Evolutionary conservation across 257 asterid species (phyloP), one percentile per base, ranked within the genome.

Genomic region (Solanum corneliomulleri): DNA sequence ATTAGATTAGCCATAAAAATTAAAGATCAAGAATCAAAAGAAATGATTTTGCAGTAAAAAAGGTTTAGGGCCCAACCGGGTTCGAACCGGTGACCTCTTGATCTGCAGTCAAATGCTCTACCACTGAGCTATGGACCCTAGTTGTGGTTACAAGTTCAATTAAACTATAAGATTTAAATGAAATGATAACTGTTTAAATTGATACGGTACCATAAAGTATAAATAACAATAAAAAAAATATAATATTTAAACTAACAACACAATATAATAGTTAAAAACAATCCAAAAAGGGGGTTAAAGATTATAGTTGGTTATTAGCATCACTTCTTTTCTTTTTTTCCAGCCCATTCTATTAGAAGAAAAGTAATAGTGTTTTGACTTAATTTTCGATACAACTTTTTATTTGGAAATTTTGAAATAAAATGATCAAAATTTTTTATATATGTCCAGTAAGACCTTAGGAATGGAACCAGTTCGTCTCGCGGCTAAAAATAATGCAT

Each of bases 61-160:
- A 6, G 1, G 11, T 7, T 13, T 0, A 89, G 93, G 93, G 91
- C 91, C 89, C 91, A 89, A 89, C 88, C 93, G 87, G 88, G 86
- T 86, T 91, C 89, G 89, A 91, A 91, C 92, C 88, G 88, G 89
- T 88, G 93, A 88, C 92, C 92, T 91, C 89, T 91, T 86, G 93
- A 91, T 91, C 91, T 91, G 91, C 93, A 90, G 90, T 89, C 92
- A 93, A 94, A 91, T 94, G 97, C 98, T 95, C 95, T 93, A 93
- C 97, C 98, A 94, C 97, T 95, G 98, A 95, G 97, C 98, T 94
- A 94, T 93, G 93, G 87, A 88, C 89, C 90, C 89, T 16, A 5
- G 0, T 27, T 68, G 74, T 5, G 16, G 5, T 56, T 18, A 7
- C 4, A 56, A 20, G 3, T 56, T 7, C 23, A 56, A 18, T 47